Evolutionary conservation across 2,329 filamentous ascomycete genomes (phyloP), one percentile per base, ranked within the genome.

Genomic region (Pestalotiopsis sp.): DNA sequence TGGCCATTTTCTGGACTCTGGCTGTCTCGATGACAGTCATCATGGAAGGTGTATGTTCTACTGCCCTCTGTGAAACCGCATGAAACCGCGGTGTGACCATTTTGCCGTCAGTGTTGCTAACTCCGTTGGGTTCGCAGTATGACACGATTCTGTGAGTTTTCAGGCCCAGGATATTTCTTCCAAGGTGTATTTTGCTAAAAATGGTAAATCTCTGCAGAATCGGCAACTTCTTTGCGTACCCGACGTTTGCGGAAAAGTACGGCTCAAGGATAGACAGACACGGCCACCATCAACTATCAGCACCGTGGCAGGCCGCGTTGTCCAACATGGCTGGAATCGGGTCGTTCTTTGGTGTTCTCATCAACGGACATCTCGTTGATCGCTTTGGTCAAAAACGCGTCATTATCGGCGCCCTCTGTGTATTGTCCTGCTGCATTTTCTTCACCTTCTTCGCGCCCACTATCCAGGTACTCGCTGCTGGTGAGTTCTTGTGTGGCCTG

Each of bases 271-370:
- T 66, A 25, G 64, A 66, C 23, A 41, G 38, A 56, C 64, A 66
- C 36, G 64, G 64, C 14, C 52, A 66, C 20, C 64, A 66, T 14
- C 64, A 66, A 49, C 64, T 66, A 13, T 60, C 79, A 2, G 79
- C 81, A 1, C 70, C 77, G 14, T 85, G 83, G 84, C 83, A 85
- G 70, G 78, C 81, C 3, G 81, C 77, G 1, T 72, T 85, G 4
- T 76, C 75, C 14, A 82, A 81, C 41, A 83, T 79, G 9, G 78
- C 79, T 0, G 74, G 78, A 12, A 77, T 81, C 4, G 83, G 83
- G 2, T 77, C 80, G 38, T 82, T 86, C 25, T 56, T 83, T 1
- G 84, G 84, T 1, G 74, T 83, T 3, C 73, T 82, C 39, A 66
- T 82, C 23, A 81, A 79, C 65, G 83, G 83, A 7, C 76, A 77